Base-by-base conservation (phyloP, 2,329 filamentous ascomycete genomes). In the Fusarium subglutinans region DNA sequence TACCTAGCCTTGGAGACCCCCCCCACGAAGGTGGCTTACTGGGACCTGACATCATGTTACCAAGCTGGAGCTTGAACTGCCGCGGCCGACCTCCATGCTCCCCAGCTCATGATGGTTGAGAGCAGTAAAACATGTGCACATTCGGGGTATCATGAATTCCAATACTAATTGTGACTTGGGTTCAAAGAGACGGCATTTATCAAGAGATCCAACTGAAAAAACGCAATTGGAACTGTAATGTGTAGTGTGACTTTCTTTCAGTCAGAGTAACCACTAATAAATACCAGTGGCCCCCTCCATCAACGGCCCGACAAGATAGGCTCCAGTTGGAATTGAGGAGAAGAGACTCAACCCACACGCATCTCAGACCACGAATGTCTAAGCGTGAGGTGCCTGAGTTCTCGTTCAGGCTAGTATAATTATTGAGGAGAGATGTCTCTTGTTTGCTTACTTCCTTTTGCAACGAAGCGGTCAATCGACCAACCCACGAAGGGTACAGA, bases 21-120 rank as follows among this genome's bases (percentile, higher is more conserved):
- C 73, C 74, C 70, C 76, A 78, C 69, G 53, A 70, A 71, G 58
- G 69, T 66, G 69, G 72, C 71, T 75, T 66, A 66, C 65, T 64
- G 57, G 61, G 72, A 69, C 72, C 75, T 77, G 75, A 78, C 71
- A 78, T 78, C 76, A 78, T 78, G 76, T 77, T 74, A 78, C 73
- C 73, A 75, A 69, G 64, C 69, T 72, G 57, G 33, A 63, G 41
- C 56, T 70, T 44, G 37, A 66, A 44, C 30, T 70, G 54, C 44
- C 66, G 43, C 38, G 62, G 63, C 57, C 63, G 61, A 70, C 54
- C 60, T 72, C 53, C 57, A 73, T 64, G 30, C 37, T 60, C 40
- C 54, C 59, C 47, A 28, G 56, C 38, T 64, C 62, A 66, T 58
- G 60, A 68, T 66, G 48, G 45, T 54, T 45, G 35, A 50, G 47